Base-by-base conservation (phyloP, 345 rosid genomes). In the Camelina sativa region DNA sequence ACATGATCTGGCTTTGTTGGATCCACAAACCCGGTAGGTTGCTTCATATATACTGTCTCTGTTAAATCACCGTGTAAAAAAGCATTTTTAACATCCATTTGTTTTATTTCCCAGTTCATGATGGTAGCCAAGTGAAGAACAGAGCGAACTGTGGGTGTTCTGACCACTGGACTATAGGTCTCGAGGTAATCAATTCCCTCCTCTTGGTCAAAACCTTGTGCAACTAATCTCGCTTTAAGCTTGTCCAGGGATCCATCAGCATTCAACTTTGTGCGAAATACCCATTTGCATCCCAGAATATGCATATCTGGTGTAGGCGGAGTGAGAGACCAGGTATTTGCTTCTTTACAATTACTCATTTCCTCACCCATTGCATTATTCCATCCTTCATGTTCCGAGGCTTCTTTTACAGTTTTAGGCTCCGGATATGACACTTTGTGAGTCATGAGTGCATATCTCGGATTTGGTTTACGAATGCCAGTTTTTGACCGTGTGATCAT, bases 241-340 rank as follows among this genome's bases (percentile, higher is more conserved):
- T 52, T 52, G 1, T 52, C 30, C 0, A 52, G 3, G 11, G 56
- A 22, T 0, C 32, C 57, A 52, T 52, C 30, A 0, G 15, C 30
- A 0, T 52, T 20, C 12, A 22, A 0, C 2, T 52, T 52, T 10
- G 30, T 52, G 5, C 57, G 5, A 30, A 52, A 52, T 0, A 52
- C 57, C 57, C 57, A 52, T 2, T 52, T 22, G 0, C 32, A 4
- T 0, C 57, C 30, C 0, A 51, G 0, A 0, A 51, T 0, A 4
- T 51, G 6, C 56, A 51, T 51, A 0, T 51, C 48, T 20, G 41
- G 40, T 4, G 38, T 15, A 2, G 30, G 30, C 0, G 55, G 55
- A 0, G 20, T 11, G 0, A 50, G 6, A 3, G 28, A 9, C 55
- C 55, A 51, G 0, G 13, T 51, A 0, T 51, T 0, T 0, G 55